phyloP scores from a whole-genome alignment of 2,329 filamentous ascomycete genomes.

The Epichloe scottii region DNA sequence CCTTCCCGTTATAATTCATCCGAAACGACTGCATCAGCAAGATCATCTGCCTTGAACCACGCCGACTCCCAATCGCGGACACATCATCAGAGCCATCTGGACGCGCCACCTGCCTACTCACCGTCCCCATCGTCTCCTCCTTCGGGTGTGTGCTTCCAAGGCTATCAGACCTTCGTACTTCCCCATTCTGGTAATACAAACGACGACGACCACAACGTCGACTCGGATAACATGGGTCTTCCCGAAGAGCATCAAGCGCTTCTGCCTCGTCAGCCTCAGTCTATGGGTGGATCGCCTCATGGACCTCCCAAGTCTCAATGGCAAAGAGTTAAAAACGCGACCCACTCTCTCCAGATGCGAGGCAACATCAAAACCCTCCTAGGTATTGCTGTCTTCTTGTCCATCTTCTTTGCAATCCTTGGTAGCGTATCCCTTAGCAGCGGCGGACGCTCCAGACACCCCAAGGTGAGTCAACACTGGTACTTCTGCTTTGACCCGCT shows the following conservation, averaged over 20 bases:
- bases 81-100: conserved; percentile 14
- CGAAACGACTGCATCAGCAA: neutral
- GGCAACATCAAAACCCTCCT: conserved; percentile 19
- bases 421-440: conserved; percentile 9
- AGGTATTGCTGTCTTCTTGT: conserved; percentile 20
- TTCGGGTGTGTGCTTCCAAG: conserved; percentile 9
- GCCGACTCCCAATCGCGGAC: neutral
- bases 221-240: conserved; percentile 25
- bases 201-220: conserved; percentile 2
- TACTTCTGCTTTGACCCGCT: neutral
- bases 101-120: conserved; percentile 40
- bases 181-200: neutral
- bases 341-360: conserved; percentile 11
- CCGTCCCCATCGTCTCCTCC: conserved; percentile 27
- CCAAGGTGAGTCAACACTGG: conserved; percentile 17
- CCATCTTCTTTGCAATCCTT: conserved; percentile 16
- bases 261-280: conserved; percentile 31
- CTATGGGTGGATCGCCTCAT: conserved; percentile 26
- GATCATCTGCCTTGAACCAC: neutral
- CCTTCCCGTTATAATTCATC: neutral
- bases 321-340: conserved; percentile 16
- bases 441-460: conserved; percentile 9
- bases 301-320: conserved; percentile 15
- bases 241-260: conserved; percentile 30
- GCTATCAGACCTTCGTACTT: conserved; percentile 32